Evolutionary conservation across 192 early-diverging fungal species (phyloP), one percentile per base, ranked within the genome.

Genomic region (Gamsiella multidivaricata): DNA sequence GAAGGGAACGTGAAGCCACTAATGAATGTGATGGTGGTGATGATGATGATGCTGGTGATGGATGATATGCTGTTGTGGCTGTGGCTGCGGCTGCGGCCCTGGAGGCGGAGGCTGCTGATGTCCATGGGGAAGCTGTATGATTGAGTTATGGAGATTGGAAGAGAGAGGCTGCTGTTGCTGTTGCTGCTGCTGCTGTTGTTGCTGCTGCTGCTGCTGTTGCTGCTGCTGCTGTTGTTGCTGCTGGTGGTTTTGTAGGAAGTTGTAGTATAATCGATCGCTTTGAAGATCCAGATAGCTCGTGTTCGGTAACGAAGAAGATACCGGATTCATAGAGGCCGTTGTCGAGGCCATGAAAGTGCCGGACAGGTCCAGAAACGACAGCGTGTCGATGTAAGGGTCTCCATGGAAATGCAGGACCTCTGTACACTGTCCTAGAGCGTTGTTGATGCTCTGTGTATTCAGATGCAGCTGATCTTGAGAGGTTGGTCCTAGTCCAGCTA

Each of bases 261-360:
- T 54, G 3, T 57, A 31, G 33, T 57, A 67, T 45, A 67, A 26
- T 57, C 65, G 53, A 33, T 41, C 33, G 22, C 43, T 33, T 17
- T 67, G 65, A 9, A 59, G 55, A n/a, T 60, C 66, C 11, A 69
- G 46, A 42, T 59, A 69, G 23, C 66, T 69, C 17, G 66, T 52
- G 18, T 69, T 69, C 1, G 66, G 66, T 10, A 69, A 46, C 4
- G 66, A 69, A 3, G 65, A 67, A 6, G 65, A 67, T 14, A 54
- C 57, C 22, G 54, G 18, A 17, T 52, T 32, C n/a, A 53, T 22
- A 22, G 54, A 41, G 15, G 45, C 41, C 22, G 50, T 33, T 25
- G 39, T 8, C 37, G 54, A 28, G 1, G 31, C 39, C 54, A 67
- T 49, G 37, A 57, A 67, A 20, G 54, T 56, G 29, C 65, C 65